phyloP scores from a whole-genome alignment of 306 rosid genomes.

The Vachellia pachyceras region DNA sequence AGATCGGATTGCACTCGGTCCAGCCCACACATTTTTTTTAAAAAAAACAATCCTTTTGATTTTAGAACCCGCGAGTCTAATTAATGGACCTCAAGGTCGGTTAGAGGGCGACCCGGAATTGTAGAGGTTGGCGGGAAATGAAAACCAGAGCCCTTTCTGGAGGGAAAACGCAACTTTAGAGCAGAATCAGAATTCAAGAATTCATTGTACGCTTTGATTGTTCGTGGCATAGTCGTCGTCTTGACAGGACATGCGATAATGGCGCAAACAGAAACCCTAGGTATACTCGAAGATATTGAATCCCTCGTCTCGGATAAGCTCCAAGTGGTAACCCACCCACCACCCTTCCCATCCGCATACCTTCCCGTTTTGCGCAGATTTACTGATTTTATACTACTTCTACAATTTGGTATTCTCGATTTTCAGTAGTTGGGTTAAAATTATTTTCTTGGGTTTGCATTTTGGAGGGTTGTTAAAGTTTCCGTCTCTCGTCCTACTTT shows the following conservation, averaged over 20 bases:
- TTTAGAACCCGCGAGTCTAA: not conserved
- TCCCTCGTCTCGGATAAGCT: conserved; percentile 19
- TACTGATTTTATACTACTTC: not conserved
- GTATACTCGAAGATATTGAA: conserved; percentile 14
- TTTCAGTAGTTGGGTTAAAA: not conserved
- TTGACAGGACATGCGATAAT: not conserved
- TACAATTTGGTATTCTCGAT: not conserved
- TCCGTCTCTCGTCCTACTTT: not conserved
- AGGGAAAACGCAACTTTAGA: conserved; percentile 11
- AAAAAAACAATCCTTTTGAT: no score
- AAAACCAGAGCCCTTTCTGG: not conserved
- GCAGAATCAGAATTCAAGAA: not conserved
- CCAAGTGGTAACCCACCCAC: conserved; percentile 13
- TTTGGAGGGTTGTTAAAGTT: not conserved
- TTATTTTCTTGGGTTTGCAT: not conserved
- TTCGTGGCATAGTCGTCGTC: not conserved
- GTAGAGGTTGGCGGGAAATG: conserved; percentile 8
- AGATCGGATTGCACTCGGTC: not conserved
- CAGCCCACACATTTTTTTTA: not conserved
- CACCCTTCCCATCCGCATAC: not conserved
- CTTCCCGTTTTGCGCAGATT: not conserved
- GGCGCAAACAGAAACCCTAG: conserved; percentile 14
- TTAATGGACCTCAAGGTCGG: not conserved
- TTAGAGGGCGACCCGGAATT: not conserved
- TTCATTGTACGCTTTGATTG: not conserved